phyloP scores from a whole-genome alignment of 805 yeast species.

The Metahyphopichia silvanorum region DNA sequence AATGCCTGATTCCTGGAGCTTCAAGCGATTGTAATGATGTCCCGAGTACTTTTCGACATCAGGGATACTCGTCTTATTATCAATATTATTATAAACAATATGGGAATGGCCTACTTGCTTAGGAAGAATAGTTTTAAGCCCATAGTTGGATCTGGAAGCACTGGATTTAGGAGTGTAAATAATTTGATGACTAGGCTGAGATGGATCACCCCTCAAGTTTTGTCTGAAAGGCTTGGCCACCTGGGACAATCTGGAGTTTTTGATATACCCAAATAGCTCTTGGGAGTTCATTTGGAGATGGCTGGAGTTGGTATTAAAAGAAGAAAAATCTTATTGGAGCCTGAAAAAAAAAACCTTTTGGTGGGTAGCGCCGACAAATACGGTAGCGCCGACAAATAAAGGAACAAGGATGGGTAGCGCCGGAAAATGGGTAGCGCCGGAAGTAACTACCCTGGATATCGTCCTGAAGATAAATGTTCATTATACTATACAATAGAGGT shows the following conservation, averaged over 20 bases:
- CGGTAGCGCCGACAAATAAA: too few species aligned
- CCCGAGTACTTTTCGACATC: constrained; percentile 67
- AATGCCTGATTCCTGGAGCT: constrained; percentile 68
- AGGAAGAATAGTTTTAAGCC: constrained; percentile 71
- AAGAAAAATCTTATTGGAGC: neutral
- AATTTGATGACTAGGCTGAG: constrained; percentile 67
- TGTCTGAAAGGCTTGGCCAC: constrained; percentile 40
- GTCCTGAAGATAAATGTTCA: too few species aligned
- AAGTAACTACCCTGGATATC: too few species aligned
- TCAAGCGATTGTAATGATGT: constrained; percentile 54
- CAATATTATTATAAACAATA: constrained; percentile 63
- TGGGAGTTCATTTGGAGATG: constrained; percentile 21
- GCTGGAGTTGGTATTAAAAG: constrained; percentile 3
- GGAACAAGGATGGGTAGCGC: too few species aligned
- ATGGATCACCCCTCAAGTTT: constrained; percentile 24
- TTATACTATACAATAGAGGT: too few species aligned
- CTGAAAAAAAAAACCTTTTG: too few species aligned
- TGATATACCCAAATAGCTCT: constrained; percentile 33
- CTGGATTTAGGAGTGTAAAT: constrained; percentile 67
- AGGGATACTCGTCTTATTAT: constrained; percentile 63
- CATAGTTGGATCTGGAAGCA: constrained; percentile 67
- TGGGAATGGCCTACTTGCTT: constrained; percentile 54
- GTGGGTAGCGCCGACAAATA: too few species aligned
- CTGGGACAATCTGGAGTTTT: constrained; percentile 40
- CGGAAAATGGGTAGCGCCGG: too few species aligned